Base-by-base conservation (phyloP, 2,329 filamentous ascomycete genomes). In the Phaeosphaeria sp. region DNA sequence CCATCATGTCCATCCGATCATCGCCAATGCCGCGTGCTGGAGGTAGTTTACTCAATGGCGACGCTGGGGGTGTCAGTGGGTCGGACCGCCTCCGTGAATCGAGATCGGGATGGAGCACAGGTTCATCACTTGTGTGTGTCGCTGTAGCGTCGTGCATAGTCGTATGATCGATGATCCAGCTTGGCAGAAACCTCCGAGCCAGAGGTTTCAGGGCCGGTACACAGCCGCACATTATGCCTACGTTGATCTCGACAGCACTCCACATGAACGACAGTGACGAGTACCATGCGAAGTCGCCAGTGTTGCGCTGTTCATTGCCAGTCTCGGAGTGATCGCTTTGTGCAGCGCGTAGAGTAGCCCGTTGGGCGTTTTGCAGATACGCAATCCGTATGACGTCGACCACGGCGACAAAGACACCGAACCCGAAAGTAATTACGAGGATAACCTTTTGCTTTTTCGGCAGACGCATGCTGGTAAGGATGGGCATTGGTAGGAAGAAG, bases 121-220 rank as follows among this genome's bases (percentile, higher is more conserved):
- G 61, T 50, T 72, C 72, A 23, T 75, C 73, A 56, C 67, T 72
- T 18, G 65, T 71, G 21, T 64, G 64, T 30, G 71, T 73, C 2
- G 61, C 62, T 5, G 67, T 65, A 39, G 66, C 65, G 6, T 76
- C 71, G 21, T 68, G 64, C 25, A 71, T 62, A 6, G 69, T 62
- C 2, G 73, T 76, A 2, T 73, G 70, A 64, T 86, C 84, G 47
- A 83, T 81, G 47, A 89, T 80, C 75, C 87, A 77, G 49, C 80
- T 80, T 5, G 86, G 86, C 33, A 87, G 65, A 55, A 88, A 82
- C 11, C 84, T 80, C 42, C 91, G 86, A 54, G 94, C 88, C 6
- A 98, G 81, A 1, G 94, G 93, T 73, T 97, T 97, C 60, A 97
- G 80, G 0, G 90, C 94, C 9, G 94, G 94, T n/a, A 97, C 90